Percentiles rank a stretch among this genome's conserved stretches.
Conservation (phyloP, 202 grass and related monocot species). For the Carex sylvatica region DNA sequence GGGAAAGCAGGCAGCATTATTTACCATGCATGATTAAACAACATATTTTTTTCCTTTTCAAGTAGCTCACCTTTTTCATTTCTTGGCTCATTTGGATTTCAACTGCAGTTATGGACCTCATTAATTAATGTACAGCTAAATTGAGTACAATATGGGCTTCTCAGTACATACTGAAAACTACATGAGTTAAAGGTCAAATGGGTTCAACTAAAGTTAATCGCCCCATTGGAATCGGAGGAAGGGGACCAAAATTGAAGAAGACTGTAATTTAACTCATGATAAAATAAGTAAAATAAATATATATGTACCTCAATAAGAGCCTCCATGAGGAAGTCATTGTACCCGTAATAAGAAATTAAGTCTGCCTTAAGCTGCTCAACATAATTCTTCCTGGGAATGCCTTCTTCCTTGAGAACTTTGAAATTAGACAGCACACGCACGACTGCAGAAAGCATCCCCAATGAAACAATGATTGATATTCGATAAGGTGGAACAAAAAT, state of each 20-base stretch:
- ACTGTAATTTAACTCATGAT: not conserved
- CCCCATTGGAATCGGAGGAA: not conserved
- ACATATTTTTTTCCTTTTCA: not conserved
- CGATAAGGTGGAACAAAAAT: constrained; percentile 20
- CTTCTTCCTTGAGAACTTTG: constrained; percentile 66
- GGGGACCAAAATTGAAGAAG: not conserved
- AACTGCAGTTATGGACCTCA: not conserved
- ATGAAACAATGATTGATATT: constrained; percentile 17
- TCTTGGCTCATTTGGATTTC: not conserved
- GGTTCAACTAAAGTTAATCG: not conserved
- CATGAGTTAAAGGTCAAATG: not conserved
- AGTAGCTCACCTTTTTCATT: not conserved
- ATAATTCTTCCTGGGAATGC: constrained; percentile 78
- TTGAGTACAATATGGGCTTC: not conserved
- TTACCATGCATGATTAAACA: not conserved
- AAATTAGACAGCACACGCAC: constrained; percentile 94
- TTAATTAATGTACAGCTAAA: not conserved
- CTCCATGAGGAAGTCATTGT: constrained; percentile 89
- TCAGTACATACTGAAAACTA: not conserved
- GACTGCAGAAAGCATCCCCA: constrained; percentile 39
- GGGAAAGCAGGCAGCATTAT: not conserved
- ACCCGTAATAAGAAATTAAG: constrained; percentile 84
- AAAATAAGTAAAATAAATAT: not conserved
- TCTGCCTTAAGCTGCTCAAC: constrained; percentile 78
- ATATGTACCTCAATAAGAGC: constrained; percentile 61